Percentiles rank a stretch among this genome's conserved stretches.
phyloP scores from a whole-genome alignment of 2,329 filamentous ascomycete genomes.

The Alternaria conjuncta region DNA sequence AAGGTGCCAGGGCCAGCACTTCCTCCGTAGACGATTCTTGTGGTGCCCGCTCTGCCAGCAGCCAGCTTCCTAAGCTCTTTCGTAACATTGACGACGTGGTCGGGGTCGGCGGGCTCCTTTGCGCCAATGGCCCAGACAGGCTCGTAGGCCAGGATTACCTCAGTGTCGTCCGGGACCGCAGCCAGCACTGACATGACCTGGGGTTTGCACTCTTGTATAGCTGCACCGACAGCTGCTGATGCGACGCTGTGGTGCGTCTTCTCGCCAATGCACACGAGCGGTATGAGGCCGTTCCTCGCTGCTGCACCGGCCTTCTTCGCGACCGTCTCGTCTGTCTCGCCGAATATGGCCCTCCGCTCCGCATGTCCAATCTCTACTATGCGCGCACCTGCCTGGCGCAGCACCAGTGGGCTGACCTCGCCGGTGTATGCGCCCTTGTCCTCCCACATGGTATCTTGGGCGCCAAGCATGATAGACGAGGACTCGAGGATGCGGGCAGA shows the following conservation, averaged over 20 bases:
- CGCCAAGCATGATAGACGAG: slow-evolving; percentile 69
- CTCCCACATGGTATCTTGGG: slow-evolving; percentile 77
- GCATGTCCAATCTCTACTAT: slow-evolving; percentile 84
- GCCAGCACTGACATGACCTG: slow-evolving; percentile 71
- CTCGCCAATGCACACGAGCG: slow-evolving; percentile 83
- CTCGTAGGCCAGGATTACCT: slow-evolving; percentile 83
- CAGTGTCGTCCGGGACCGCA: slow-evolving; percentile 65
- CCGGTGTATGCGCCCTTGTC: slow-evolving; percentile 77
- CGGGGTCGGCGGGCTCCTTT: slow-evolving; percentile 70
- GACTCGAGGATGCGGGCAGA: slow-evolving; percentile 58
- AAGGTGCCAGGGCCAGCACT: slow-evolving; percentile 83
- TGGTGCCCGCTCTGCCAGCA: slow-evolving; percentile 60
- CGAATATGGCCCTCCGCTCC: slow-evolving; percentile 74
- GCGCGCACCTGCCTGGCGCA: slow-evolving; percentile 70
- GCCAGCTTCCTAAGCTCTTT: slow-evolving; percentile 67
- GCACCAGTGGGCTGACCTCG: slow-evolving; percentile 72
- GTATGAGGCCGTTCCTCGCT: slow-evolving; percentile 72
- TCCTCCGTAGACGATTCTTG: slow-evolving; percentile 80
- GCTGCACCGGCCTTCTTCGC: slow-evolving; percentile 74
- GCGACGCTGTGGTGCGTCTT: slow-evolving; percentile 56
- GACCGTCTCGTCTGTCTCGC: slow-evolving; percentile 73
- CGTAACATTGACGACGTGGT: slow-evolving; percentile 75
- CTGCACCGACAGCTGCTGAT: slow-evolving; percentile 61
- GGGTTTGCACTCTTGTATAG: slow-evolving; percentile 68
- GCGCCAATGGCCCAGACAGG: slow-evolving; percentile 90